Evolutionary conservation across 2,329 filamentous ascomycete genomes (phyloP), one percentile per base, ranked within the genome.

Genomic region (Hawksworthiomyces lignivorus): DNA sequence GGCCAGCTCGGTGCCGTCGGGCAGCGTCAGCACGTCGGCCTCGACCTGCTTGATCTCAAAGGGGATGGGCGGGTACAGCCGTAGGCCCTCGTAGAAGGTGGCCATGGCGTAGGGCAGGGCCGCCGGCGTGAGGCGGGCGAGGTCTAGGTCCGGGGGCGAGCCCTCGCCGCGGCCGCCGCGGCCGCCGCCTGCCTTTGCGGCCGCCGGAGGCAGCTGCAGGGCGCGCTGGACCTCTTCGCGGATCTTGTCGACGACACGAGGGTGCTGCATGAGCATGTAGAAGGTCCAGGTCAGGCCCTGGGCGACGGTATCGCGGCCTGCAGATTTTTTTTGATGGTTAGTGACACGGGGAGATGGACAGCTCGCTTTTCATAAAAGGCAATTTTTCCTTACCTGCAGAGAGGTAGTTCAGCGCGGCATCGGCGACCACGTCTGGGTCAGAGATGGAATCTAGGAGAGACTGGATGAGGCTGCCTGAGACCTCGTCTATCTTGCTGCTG

Each of bases 321-420:
- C 7, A 17, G 19, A 36, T 21, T 33, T 37, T 36, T n/a, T n/a
- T n/a, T n/a, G n/a, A n/a, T n/a, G n/a, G n/a, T n/a, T n/a, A n/a
- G n/a, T n/a, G n/a, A n/a, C n/a, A n/a, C n/a, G n/a, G n/a, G n/a
- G n/a, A n/a, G n/a, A n/a, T n/a, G n/a, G n/a, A n/a, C n/a, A n/a
- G n/a, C n/a, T n/a, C n/a, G n/a, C n/a, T n/a, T n/a, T n/a, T n/a
- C n/a, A n/a, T n/a, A n/a, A n/a, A n/a, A n/a, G n/a, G n/a, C n/a
- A n/a, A n/a, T n/a, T n/a, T n/a, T n/a, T n/a, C n/a, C 50, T 19
- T 48, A 60, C 64, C 74, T 0, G 79, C 79, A 1, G 77, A 81
- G 9, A 82, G 70, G 52, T 80, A 83, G 50, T 81, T 83, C 11
- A 83, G 61, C 0, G 78, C 79, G 3, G 79, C 73, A 54, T 82